These are phyloP conservation scores for Paecilomyces sp. DNA, from an alignment of 2,329 filamentous ascomycete genomes.

Conservation along the genomic window DNA sequence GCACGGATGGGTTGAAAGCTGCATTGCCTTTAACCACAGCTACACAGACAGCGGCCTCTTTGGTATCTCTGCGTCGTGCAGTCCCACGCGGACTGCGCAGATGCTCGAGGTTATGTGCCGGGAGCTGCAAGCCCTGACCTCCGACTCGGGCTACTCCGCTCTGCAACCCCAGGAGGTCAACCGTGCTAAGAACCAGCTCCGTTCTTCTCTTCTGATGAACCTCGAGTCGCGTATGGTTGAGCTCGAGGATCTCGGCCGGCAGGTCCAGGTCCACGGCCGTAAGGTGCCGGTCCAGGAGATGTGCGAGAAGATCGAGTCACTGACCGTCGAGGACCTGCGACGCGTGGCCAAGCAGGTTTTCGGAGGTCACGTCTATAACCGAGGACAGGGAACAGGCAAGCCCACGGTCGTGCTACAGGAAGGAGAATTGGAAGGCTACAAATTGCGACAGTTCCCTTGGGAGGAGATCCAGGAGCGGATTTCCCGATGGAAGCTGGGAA, in stretches of 20 bases:
- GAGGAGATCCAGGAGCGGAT: slow-evolving; percentile 85
- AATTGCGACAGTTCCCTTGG: slow-evolving; percentile 67
- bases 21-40: slow-evolving; percentile 92
- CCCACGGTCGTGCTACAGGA: slow-evolving; percentile 95
- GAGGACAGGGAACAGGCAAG: slow-evolving; percentile 70
- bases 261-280: slow-evolving; percentile 92
- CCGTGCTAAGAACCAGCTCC: slow-evolving; percentile 93
- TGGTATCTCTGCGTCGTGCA: slow-evolving; percentile 82
- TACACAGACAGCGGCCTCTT: slow-evolving; percentile 96
- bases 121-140: slow-evolving; percentile 70
- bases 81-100: slow-evolving; percentile 65
- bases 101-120: slow-evolving; percentile 97
- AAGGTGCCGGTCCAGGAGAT: slow-evolving; percentile 92
- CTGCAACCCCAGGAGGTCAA: slow-evolving; percentile 72
- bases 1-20: slow-evolving; percentile 94
- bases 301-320: slow-evolving; percentile 74
- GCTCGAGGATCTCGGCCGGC: slow-evolving; percentile 86
- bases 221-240: slow-evolving; percentile 96
- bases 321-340: slow-evolving; percentile 74
- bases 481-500: slow-evolving; percentile 73
- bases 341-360: slow-evolving; percentile 75
- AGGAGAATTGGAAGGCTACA: slow-evolving; percentile 66
- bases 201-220: slow-evolving; percentile 90
- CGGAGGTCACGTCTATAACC: slow-evolving; percentile 67
- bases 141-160: slow-evolving; percentile 65